Evolutionary conservation across 441 rosid genomes (phyloP).

Genomic region (Viola pubescens): DNA sequence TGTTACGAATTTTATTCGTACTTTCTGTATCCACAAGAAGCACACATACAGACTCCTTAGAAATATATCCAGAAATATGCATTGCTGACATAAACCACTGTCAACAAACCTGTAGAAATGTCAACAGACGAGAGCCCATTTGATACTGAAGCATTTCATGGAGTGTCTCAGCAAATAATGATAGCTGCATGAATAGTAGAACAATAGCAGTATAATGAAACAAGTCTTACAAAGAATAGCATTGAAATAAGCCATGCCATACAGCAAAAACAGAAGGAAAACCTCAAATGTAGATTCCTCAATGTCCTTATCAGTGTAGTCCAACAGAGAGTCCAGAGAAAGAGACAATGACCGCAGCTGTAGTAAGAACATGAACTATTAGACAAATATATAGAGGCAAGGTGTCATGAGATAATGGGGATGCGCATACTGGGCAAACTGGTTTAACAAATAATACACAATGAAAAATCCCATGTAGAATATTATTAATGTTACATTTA

Average conservation of each 20-base stretch:
- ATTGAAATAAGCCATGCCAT: neutral
- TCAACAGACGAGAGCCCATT: constrained; percentile 77
- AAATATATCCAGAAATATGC: constrained; percentile 13
- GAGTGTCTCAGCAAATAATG: constrained; percentile 85
- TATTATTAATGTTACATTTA: constrained; percentile 1
- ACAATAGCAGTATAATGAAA: constrained; percentile 6
- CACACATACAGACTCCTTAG: constrained; percentile 12
- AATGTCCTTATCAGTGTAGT: constrained; percentile 76
- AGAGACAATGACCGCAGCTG: constrained; percentile 75
- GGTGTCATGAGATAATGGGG: neutral
- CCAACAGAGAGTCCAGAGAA: constrained; percentile 89
- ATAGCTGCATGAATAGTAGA: constrained; percentile 49
- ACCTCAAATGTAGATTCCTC: constrained; percentile 96
- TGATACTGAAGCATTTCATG: constrained; percentile 94
- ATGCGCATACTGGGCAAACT: no score
- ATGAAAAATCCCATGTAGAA: neutral
- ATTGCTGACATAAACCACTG: constrained; percentile 9
- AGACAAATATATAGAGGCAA: constrained; percentile 4
- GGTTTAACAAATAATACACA: no score
- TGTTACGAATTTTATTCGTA: constrained; percentile 51
- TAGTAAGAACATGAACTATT: constrained; percentile 12
- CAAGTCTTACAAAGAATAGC: neutral
- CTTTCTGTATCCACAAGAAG: constrained; percentile 40
- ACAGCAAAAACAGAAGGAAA: constrained; percentile 13
- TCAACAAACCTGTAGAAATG: constrained; percentile 72